Base-by-base conservation (phyloP, 495 filamentous ascomycete genomes). In the Neurospora cerealis region DNA sequence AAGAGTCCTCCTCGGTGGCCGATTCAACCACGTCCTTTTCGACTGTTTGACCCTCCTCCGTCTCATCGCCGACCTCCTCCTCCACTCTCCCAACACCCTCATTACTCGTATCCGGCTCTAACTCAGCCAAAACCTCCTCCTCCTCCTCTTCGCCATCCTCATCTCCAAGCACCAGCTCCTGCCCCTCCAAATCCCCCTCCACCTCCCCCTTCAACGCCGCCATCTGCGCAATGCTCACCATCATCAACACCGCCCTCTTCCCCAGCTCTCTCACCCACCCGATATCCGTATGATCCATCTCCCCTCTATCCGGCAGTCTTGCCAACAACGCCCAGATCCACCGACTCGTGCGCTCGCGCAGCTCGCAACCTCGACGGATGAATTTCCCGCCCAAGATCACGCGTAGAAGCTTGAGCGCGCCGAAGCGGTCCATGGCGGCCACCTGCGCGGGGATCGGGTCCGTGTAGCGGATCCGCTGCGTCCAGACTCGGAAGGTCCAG, bases 371-470 rank as follows among this genome's bases (percentile, higher is more conserved):
- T 17, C 85, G 84, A 13, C 84, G 81, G 19, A 91, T 77, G 70
- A 86, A 83, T 66, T 83, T 84, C 70, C 84, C 84, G 38, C 80
- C 78, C 4, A 84, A 77, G 19, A 88, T 74, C 13, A 83, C 73
- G 19, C 84, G 79, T 15, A 92, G 74, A 37, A 93, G 81, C 24
- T 85, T 83, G 21, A 93, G 77, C 4, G 91, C 87, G 73, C 83
- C 85, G 4, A 83, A 83, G 72, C 87, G 87, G 76, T 91, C 86
- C 89, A 95, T 91, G 24, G 86, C 86, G 0, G 89, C 90, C 21
- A 95, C 77, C 77, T 94, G 92, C 0, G 85, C 88, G 13, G 91
- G 91, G 19, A 86, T 81, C 9, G 93, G 93, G 69, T 90, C 87
- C 7, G 88, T 85, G 37, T 78, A 77, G 42, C 83, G 80, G 81